Evolutionary conservation across 2,329 filamentous ascomycete species (phyloP), one percentile per base, ranked within the genome.

Genomic region (Bimuria novae-zelandiae): DNA sequence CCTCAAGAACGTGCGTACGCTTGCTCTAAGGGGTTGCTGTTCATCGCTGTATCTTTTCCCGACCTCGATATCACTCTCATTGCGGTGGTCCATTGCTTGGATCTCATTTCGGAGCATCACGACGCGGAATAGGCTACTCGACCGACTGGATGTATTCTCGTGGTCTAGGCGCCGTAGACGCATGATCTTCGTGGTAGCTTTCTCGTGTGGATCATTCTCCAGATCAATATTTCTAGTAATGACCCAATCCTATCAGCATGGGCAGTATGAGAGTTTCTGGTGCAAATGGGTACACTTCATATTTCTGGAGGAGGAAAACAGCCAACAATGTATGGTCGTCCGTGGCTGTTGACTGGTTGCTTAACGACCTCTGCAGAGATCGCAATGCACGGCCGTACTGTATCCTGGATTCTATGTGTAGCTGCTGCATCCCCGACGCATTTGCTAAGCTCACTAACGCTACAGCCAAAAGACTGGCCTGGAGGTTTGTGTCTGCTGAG

Each of bases 331-430:
- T 48, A 21, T 39, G 23, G 16, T 48, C 45, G 6, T 33, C 16
- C 7, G 45, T 30, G 7, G 45, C 33, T n/a, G 23, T 48, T 7
- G 33, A 5, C 16, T 37, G 39, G 23, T 32, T 35, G n/a, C 36
- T 37, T 19, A 48, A 23, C n/a, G 33, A 19, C 14, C 14, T 10
- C 7, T 48, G 35, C 10, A 48, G 33, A 12, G 33, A 27, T 48
- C 25, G 45, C 33, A 48, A 39, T 19, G 45, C 45, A 10, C 33
- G 45, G 7, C 45, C 33, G n/a, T 48, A 48, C 10, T 48, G 45
- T n/a, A 48, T 35, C 17, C 32, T 48, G 7, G 45, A 37, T 14
- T 39, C 33, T 1, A 25, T 39, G 11, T 39, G 33, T 6, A 48
- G 35, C n/a, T 48, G 23, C 16, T 37, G 32, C 22, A 40, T 48